Evolutionary conservation across 805 yeast species (phyloP).

Genomic region (Suhomyces pyralidae): DNA sequence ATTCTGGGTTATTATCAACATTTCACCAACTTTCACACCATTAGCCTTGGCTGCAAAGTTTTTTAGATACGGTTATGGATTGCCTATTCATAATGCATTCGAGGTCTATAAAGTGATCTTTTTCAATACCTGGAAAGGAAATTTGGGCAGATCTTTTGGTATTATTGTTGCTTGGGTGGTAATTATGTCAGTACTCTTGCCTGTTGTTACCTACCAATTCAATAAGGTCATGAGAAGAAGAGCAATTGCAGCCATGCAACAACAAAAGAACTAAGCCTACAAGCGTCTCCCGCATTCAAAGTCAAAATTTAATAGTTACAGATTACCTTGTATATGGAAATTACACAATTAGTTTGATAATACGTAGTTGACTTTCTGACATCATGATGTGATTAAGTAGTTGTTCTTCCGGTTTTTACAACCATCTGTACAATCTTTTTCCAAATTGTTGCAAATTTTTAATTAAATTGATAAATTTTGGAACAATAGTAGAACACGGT

Average conservation of each 20-base stretch:
- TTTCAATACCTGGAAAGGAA: slow-evolving; percentile 32
- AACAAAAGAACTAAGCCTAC: not conserved
- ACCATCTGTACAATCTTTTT: not conserved
- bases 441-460: not conserved
- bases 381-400: not conserved
- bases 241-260: slow-evolving; percentile 18
- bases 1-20: slow-evolving; percentile 26
- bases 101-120: slow-evolving; percentile 31
- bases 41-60: slow-evolving; percentile 32
- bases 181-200: slow-evolving; percentile 42
- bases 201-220: slow-evolving; percentile 44
- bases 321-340: too few species aligned
- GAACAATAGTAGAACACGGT: not conserved
- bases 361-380: too few species aligned
- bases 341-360: not conserved
- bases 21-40: slow-evolving; percentile 33
- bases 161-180: slow-evolving; percentile 40
- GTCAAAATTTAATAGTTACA: not conserved
- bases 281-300: not conserved
- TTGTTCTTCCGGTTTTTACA: too few species aligned
- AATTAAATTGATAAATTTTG: not conserved
- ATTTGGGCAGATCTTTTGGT: slow-evolving; percentile 25
- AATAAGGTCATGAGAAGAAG: slow-evolving; percentile 31
- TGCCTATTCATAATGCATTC: slow-evolving; percentile 32
- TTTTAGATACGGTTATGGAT: slow-evolving; percentile 33